Evolutionary conservation across 2,329 filamentous ascomycete species (phyloP), one percentile per base, ranked within the genome.

Genomic region (Hypoxylon sp.): DNA sequence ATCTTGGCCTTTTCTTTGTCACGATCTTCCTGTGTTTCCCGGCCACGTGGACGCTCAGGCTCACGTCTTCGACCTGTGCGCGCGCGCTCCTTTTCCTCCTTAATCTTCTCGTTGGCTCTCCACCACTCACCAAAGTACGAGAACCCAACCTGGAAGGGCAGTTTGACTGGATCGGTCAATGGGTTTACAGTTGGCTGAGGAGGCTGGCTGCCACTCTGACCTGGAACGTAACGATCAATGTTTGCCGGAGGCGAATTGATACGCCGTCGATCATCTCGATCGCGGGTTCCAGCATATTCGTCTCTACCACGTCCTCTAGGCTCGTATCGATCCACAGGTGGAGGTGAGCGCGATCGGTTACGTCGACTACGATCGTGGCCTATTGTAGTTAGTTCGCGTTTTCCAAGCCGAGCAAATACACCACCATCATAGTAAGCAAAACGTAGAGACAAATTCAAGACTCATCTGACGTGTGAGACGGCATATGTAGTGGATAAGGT

Each of bases 81-180:
- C 25, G 84, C 82, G 32, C 90, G 88, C 75, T 95, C 92, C 74
- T 90, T 91, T 67, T 94, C 92, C 55, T 94, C 91, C 79, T 93
- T 94, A 76, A 94, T 91, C 75, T 90, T 90, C 78, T 94, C 91
- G 73, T 94, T 93, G 71, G 90, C 84, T 67, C 92, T 88, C 92
- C 92, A 95, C 92, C 92, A 95, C 79, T 95, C 92, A 17, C 92
- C 90, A 74, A 93, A 95, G 79, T 91, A 95, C 13, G 92, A 94
- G 79, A 95, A 95, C 1, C 92, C 92, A 60, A 94, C 92, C 77
- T 95, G 92, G 69, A 91, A 94, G 2, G 91, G 88, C 9, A 95
- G 84, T 67, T 88, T 88, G 73, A 91, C 84, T 1, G 92, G 92
- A 68, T 95, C 91, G 11, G 87, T 84, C 2, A 95, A 81, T 7